Base-by-base conservation (phyloP, 1,284 basidiomycete genomes). In the Cystobasidiaceae sp. region DNA sequence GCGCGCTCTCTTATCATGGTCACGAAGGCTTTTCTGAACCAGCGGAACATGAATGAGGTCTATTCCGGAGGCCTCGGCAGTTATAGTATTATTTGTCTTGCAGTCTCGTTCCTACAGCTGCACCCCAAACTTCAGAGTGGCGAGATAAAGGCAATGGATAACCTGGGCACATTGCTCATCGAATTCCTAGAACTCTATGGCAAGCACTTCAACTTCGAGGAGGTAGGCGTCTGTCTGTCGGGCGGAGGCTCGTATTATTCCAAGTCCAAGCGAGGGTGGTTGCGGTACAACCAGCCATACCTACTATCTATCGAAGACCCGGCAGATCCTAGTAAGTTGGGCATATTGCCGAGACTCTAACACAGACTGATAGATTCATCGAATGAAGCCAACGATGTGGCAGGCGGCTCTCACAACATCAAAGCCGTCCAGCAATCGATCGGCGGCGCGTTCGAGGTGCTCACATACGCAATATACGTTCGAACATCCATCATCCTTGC, bases 161-260 rank as follows among this genome's bases (percentile, higher is more conserved):
- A 97, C 75, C 81, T 98, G 13, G 94, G 94, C 2, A 88, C 93
- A 4, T 80, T 99, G 43, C 82, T 97, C 30, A 84, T 97, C 79
- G 94, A 99, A 76, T 93, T 97, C 75, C 93, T 98, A 72, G 93
- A 98, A 80, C 81, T 96, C 8, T 97, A 97, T 75, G 94, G 93
- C 13, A 82, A 83, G 64, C 86, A 87, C 75, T 97, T 97, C 83
- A 93, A 94, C 77, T 94, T 90, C 71, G 83, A 88, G 66, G n/a
- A 50, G 21, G 66, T 67, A 69, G 93, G 93, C 4, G 90, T 99
- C 71, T 93, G 90, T 1, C 77, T 98, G 19, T 82, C 87, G 37
- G 82, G 87, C 46, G 90, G 90, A 5, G 93, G 93, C 6, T 83
- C 82, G 33, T 94, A 96, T 78, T 96, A 85, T 74, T 83, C 80